Percentiles rank a stretch among this genome's conserved stretches.
phyloP scores from a whole-genome alignment of 2,329 filamentous ascomycete genomes.

The Coniochaeta sp. region DNA sequence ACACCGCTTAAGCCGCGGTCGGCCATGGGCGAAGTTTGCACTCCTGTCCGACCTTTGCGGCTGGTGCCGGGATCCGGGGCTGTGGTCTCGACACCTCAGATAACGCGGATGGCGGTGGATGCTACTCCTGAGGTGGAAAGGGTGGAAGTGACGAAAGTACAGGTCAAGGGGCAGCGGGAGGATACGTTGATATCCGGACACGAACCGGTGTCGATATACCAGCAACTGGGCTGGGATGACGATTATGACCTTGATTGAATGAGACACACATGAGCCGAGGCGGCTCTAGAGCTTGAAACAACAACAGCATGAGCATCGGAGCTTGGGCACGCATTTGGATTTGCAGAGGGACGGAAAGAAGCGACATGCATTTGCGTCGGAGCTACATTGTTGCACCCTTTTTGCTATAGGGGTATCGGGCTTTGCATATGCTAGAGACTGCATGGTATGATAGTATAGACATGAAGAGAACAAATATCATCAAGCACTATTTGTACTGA shows the following conservation, averaged over 20 bases:
- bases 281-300: background rate
- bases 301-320: background rate
- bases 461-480: background rate
- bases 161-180: constrained; percentile 1
- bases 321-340: background rate
- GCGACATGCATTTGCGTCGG: background rate
- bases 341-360: background rate
- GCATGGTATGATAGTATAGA: background rate
- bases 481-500: background rate
- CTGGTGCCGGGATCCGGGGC: constrained; percentile 3
- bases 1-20: constrained; percentile 16
- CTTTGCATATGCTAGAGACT: background rate
- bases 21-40: background rate
- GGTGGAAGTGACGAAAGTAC: constrained; percentile 3
- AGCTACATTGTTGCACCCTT: background rate
- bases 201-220: constrained; percentile 37
- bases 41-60: background rate
- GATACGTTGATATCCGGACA: constrained; percentile 9
- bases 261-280: background rate
- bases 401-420: background rate
- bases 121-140: constrained; percentile 17
- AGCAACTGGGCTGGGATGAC: constrained; percentile 50
- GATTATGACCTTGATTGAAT: constrained; percentile 31
- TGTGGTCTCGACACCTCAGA: constrained; percentile 5
- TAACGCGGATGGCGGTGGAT: constrained; percentile 4